Evolutionary conservation across 1,139 yeast species (phyloP), one percentile per base, ranked within the genome.

Genomic region (Candida dubliniensis): DNA sequence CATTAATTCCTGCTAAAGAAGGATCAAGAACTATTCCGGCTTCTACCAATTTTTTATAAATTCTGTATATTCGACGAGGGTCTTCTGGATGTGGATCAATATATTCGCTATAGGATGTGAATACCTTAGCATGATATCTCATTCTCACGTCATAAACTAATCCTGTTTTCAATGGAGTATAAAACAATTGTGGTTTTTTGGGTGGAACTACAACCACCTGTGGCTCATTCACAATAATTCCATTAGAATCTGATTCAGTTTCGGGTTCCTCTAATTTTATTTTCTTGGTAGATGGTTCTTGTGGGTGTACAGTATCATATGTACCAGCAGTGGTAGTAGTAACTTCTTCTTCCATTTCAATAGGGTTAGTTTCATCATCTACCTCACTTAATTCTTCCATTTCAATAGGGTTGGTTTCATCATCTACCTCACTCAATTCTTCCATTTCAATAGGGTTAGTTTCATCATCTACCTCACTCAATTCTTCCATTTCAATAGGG

Each of bases 11-110:
- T 8, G 87, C 79, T 38, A 93, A 71, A 3, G 89, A 80, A 18
- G 89, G 84, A 59, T 93, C 97, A 36, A 74, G 79, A 42, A 95
- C 84, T 18, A 95, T 70, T 0, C 99, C 99, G 26, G 95, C 91
- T 60, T 93, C 98, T 0, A 96, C 98, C 40, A 95, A 74, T 38
- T 87, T 86, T 64, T 93, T 89, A 68, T 93, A 95, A 39, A 95
- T 88, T 47, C 98, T 78, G 64, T 91, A 93, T 38, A 93, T 93
- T 54, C 99, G 81, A 50, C 99, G 79, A 10, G 99, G 99, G 60
- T 95, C 99, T 63, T 95, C 99, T 4, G 99, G 99, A 61, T 95
- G 99, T 2, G 99, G 99, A 60, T 95, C 99, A 41, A 91, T 89
- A 64, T 93, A 93, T 62, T 91, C 97, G 56, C 82, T 87, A 53